These are phyloP conservation scores for Trichoderma cornu-damae DNA, from an alignment of 2,329 filamentous ascomycete genomes.

Conservation along the genomic window DNA sequence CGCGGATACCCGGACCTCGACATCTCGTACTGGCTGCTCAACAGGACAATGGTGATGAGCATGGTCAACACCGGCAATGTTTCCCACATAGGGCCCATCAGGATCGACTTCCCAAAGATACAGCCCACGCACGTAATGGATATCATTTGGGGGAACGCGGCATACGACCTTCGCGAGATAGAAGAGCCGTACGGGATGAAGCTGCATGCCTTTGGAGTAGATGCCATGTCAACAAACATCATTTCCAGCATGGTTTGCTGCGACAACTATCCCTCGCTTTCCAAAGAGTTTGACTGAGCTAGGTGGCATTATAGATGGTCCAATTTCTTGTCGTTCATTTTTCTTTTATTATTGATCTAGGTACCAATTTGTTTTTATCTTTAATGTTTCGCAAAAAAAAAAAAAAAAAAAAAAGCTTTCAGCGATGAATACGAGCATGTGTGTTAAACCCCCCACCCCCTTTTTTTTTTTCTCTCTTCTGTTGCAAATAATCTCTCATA, in stretches of 20 bases:
- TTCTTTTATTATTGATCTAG: neutral
- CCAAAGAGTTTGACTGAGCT: neutral
- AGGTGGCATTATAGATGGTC: neutral
- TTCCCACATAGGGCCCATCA: conserved; percentile 17
- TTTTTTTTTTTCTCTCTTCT: neutral
- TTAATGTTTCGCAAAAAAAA: no score
- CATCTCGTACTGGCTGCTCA: conserved; percentile 24
- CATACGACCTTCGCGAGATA: conserved; percentile 19
- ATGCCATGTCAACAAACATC: conserved; percentile 27
- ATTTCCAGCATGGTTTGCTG: conserved; percentile 17
- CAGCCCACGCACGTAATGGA: neutral
- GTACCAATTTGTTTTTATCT: neutral
- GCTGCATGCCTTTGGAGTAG: neutral
- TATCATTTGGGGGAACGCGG: conserved; percentile 23
- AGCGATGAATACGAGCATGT: neutral
- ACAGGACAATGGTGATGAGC: conserved; percentile 22
- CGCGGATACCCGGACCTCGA: conserved; percentile 19
- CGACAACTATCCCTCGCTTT: neutral
- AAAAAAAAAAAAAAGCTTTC: neutral
- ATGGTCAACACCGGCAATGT: conserved; percentile 26
- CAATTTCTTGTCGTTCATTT: neutral
- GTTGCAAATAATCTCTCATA: conserved; percentile 27
- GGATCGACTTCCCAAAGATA: conserved; percentile 20
- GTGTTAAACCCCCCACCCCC: neutral
- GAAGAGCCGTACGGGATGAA: conserved; percentile 15